Conservation (phyloP, 75 land plant genomes). For the Gnetum montanum region DNA sequence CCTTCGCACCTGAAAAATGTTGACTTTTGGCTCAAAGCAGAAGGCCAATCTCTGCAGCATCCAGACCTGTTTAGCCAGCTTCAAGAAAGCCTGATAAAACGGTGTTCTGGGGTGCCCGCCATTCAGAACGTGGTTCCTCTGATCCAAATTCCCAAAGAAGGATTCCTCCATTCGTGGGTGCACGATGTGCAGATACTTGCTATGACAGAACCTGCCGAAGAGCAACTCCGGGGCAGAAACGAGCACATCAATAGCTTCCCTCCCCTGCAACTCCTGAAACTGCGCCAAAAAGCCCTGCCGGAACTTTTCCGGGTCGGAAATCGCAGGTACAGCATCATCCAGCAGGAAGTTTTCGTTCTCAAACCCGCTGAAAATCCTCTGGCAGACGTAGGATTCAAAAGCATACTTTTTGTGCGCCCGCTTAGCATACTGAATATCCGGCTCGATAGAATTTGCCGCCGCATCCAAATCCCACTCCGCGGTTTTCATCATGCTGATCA, state of each 20-base stretch:
- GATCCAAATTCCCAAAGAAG: slow-evolving; percentile 81
- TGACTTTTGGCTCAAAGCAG: slow-evolving; percentile 67
- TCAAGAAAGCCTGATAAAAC: slow-evolving; percentile 76
- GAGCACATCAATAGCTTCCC: slow-evolving; percentile 57
- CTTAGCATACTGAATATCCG: slow-evolving; percentile 46
- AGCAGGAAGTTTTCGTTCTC: slow-evolving; percentile 56
- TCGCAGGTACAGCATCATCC: slow-evolving; percentile 5
- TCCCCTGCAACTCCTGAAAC: slow-evolving; percentile 47
- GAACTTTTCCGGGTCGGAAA: slow-evolving; percentile 6
- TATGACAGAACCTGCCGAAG: slow-evolving; percentile 70
- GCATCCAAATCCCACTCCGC: slow-evolving; percentile 90
- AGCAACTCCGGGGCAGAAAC: slow-evolving; percentile 49
- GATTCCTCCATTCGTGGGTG: slow-evolving; percentile 86
- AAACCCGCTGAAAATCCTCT: slow-evolving; percentile 72
- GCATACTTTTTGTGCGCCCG: slow-evolving; percentile 79
- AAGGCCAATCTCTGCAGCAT: slow-evolving; percentile 75
- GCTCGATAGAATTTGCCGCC: slow-evolving; percentile 64
- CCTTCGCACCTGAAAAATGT: slow-evolving; percentile 64
- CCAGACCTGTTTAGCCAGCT: slow-evolving; percentile 82
- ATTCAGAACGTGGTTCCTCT: slow-evolving; percentile 48
- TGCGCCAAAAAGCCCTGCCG: slow-evolving; percentile 61
- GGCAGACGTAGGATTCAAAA: slow-evolving; percentile 80
- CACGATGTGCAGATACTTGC: slow-evolving; percentile 63
- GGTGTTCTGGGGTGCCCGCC: slow-evolving; percentile 84
- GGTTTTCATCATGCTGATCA: slow-evolving; percentile 74